Percentiles rank a stretch among this genome's conserved stretches.
phyloP scores from a whole-genome alignment of 768 basidiomycete species.

The Hygrocybe coccinea region DNA sequence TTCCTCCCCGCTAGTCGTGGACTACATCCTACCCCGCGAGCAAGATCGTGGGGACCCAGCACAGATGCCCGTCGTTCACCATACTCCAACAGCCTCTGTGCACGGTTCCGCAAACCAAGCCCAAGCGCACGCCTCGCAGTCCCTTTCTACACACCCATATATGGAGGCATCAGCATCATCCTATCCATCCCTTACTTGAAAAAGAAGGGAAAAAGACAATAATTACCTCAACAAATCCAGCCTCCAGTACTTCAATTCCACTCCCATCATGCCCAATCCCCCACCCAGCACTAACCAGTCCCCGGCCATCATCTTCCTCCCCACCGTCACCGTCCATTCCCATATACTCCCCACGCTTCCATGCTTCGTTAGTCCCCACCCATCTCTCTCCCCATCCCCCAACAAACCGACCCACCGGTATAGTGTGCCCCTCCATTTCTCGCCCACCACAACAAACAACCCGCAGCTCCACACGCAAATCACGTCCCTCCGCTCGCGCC shows the following conservation, averaged over 20 bases:
- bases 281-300: conserved; percentile 66
- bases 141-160: conserved; percentile 36
- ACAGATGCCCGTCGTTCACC: conserved; percentile 51
- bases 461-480: conserved; percentile 38
- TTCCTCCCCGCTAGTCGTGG: conserved; percentile 40
- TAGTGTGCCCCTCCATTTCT: background rate
- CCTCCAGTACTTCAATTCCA: conserved; percentile 65
- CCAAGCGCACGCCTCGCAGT: conserved; percentile 47
- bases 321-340: conserved; percentile 26
- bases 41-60: conserved; percentile 32
- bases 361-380: conserved; percentile 20
- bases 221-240: conserved; percentile 60
- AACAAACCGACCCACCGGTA: conserved; percentile 15
- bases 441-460: conserved; percentile 33
- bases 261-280: conserved; percentile 77
- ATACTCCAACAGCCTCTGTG: conserved; percentile 66
- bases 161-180: background rate
- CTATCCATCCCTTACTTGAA: too few species aligned
- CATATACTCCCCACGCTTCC: conserved; percentile 25
- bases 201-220: conserved; percentile 8
- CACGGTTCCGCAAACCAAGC: conserved; percentile 55
- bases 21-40: conserved; percentile 16
- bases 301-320: conserved; percentile 54
- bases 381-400: conserved; percentile 38
- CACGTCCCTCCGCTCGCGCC: conserved; percentile 38